phyloP scores from a whole-genome alignment of 805 yeast species.

The Wilhelminamyces savonicus region DNA sequence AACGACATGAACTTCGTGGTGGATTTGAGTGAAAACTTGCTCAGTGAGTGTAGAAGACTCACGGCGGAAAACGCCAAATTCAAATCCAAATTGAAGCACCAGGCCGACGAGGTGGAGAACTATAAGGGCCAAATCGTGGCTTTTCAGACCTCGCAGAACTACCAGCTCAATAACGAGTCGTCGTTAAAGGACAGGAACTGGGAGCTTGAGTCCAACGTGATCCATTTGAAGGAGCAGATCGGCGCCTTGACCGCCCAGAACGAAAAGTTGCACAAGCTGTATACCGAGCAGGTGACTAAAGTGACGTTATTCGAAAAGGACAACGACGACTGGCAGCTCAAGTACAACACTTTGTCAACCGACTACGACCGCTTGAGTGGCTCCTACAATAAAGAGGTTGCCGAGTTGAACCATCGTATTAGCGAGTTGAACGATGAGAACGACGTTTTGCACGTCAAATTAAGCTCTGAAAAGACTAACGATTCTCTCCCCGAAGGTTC shows the following conservation, averaged over 20 bases:
- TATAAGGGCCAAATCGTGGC: conserved; percentile 28
- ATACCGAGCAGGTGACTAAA: conserved; percentile 27
- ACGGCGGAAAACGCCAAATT: conserved; percentile 55
- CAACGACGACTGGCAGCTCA: conserved; percentile 40
- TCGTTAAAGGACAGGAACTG: conserved; percentile 54
- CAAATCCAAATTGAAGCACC: conserved; percentile 34
- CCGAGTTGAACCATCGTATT: conserved; percentile 45
- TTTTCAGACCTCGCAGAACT: conserved; percentile 26
- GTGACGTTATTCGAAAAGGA: conserved; percentile 33
- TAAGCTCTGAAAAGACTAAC: too few species aligned
- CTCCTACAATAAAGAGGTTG: conserved; percentile 35
- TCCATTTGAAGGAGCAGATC: conserved; percentile 38
- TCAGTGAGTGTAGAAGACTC: conserved; percentile 64
- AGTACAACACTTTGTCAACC: conserved; percentile 34
- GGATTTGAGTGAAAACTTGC: conserved; percentile 65
- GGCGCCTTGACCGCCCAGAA: conserved; percentile 34
- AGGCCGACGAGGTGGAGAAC: conserved; percentile 37
- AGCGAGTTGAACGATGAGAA: conserved; percentile 65
- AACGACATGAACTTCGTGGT: conserved; percentile 68
- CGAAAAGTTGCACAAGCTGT: conserved; percentile 25
- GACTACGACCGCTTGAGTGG: conserved; percentile 31
- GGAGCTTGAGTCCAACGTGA: conserved; percentile 54
- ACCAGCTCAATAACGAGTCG: conserved; percentile 38
- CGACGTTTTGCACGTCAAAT: conserved; percentile 44
- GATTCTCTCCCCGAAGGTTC: too few species aligned